Base-by-base conservation (phyloP, 306 rosid species). In the Neltuma alba region DNA sequence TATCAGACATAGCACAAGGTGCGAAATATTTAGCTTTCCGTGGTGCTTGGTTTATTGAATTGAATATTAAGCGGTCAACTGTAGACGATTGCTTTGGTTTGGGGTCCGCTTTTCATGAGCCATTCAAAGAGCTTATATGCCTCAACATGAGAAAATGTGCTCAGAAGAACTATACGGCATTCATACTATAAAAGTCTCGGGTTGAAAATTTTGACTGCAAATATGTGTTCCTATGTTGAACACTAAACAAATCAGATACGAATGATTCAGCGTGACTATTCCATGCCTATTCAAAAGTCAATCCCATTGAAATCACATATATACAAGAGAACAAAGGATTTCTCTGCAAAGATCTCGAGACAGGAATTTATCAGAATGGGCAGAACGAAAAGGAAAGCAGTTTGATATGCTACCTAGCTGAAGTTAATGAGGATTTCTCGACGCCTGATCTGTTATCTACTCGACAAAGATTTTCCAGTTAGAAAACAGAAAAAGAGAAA, bases 11-110 rank as follows among this genome's bases (percentile, higher is more conserved):
- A 16, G 40, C 41, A 16, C 23, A 18, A 15, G 44, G 69, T 63
- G 10, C 69, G 36, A 63, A 8, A 63, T 20, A 18, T 33, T 77
- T 79, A 27, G 72, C 54, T 52, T 55, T 69, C 33, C 23, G 58
- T 63, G 70, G 25, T 44, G 23, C 67, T 68, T 45, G 64, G 81
- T 37, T 66, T 58, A 76, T 30, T 31, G 54, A 48, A 38, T 73
- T 65, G 85, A 86, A 36, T 77, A 75, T 52, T 55, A 61, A 55
- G 23, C 45, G 65, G 91, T 85, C 90, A 84, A 85, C 63, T 71
- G 40, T 42, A 41, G 85, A 86, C 64, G 55, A 37, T 44, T 67
- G 34, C 65, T 67, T 80, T 72, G 75, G 45, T 55, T 80, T 68
- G 75, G 40, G 62, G 9, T 88, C 79, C 69, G 72, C 34, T 70